Evolutionary conservation across 495 filamentous ascomycete genomes (phyloP).

Genomic region (Saxophila tyrrhenica): DNA sequence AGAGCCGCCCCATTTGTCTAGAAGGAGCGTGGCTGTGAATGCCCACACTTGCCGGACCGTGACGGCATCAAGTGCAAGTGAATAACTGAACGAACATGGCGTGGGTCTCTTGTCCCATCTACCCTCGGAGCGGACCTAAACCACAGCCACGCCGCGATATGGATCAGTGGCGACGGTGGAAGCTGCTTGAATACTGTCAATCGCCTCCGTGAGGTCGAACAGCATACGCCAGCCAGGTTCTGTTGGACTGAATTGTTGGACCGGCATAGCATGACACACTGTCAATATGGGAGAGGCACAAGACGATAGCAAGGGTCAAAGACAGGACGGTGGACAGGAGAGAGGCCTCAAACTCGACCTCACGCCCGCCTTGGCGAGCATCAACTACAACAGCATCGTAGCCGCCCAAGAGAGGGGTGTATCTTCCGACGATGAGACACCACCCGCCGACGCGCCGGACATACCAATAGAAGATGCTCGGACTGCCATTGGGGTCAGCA

Average conservation of each 20-base stretch:
- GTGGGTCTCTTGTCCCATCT: not conserved
- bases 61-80: not conserved
- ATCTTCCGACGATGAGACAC: slow-evolving; percentile 22
- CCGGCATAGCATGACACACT: not conserved
- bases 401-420: not conserved
- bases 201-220: too few species aligned
- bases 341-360: not conserved
- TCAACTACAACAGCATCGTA: slow-evolving; percentile 11
- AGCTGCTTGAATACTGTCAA: not conserved
- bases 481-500: slow-evolving; percentile 63
- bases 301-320: not conserved
- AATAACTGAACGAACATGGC: not conserved
- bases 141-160: too few species aligned
- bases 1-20: too few species aligned
- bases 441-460: not conserved
- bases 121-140: not conserved
- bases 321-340: not conserved
- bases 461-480: slow-evolving; percentile 40
- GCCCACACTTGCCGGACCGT: not conserved
- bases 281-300: not conserved
- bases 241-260: too few species aligned
- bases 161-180: not conserved
- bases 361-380: slow-evolving; percentile 10
- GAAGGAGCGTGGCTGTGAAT: not conserved
- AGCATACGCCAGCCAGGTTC: too few species aligned